These are phyloP conservation scores for Fragilaria crotonensis DNA, from an alignment of 108 stramenopile species.

Conservation along the genomic window DNA sequence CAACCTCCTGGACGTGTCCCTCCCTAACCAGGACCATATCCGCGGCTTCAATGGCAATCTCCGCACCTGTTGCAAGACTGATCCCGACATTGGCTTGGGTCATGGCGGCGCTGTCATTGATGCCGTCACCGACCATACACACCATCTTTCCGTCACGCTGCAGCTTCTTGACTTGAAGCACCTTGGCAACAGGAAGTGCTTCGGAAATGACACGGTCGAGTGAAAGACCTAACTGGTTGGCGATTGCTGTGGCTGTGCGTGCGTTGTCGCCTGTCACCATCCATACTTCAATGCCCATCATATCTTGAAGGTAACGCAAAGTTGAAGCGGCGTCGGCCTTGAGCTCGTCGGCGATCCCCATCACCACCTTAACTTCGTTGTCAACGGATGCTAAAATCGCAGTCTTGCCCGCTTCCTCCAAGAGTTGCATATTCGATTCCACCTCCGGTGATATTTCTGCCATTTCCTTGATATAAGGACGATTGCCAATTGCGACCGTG, in stretches of 20 bases:
- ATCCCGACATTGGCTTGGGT: conserved; percentile 88
- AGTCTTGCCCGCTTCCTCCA: conserved; percentile 77
- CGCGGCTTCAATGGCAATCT: conserved; percentile 83
- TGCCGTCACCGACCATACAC: conserved; percentile 82
- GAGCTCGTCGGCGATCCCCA: conserved; percentile 68
- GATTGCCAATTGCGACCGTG: conserved; percentile 66
- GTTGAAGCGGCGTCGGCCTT: conserved; percentile 59
- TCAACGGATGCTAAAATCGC: conserved; percentile 76
- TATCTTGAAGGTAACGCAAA: conserved; percentile 43
- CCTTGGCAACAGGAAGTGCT: conserved; percentile 80
- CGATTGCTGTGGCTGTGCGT: conserved; percentile 62
- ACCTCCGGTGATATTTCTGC: conserved; percentile 41
- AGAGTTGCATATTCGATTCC: conserved; percentile 48
- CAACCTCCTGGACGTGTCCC: conserved; percentile 58
- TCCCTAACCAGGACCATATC: conserved; percentile 81
- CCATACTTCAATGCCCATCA: conserved; percentile 8
- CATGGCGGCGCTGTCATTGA: conserved; percentile 60
- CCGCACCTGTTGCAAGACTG: conserved; percentile 81
- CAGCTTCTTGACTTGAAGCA: conserved; percentile 53
- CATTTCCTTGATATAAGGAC: conserved; percentile 30
- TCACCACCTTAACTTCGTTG: conserved; percentile 51
- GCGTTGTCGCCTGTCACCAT: conserved; percentile 18
- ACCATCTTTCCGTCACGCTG: conserved; percentile 65
- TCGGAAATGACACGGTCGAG: conserved; percentile 73
- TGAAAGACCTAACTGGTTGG: conserved; percentile 58